Evolutionary conservation across 768 basidiomycete species (phyloP), one percentile per base, ranked within the genome.

Genomic region (Daedaleopsis sinensis): DNA sequence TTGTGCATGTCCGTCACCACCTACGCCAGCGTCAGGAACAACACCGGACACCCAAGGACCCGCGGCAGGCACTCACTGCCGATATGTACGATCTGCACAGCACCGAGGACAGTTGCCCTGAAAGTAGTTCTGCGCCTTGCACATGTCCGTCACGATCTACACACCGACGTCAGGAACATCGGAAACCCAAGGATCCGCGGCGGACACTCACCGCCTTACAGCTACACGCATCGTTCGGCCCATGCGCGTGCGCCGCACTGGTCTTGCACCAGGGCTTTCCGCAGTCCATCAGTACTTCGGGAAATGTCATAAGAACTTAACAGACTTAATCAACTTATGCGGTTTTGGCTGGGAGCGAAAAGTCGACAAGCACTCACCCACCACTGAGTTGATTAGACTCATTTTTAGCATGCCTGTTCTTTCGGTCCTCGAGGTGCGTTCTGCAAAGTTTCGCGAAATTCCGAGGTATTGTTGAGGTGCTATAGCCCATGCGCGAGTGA

Each of bases 61-160:
- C 27, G 27, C 3, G 7, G 27, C 16, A 44, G 27, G 7, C 27
- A 32, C 55, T 15, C 44, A 65, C 65, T 27, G 64, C 44, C 16
- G n/a, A n/a, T n/a, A n/a, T n/a, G n/a, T n/a, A n/a, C n/a, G n/a
- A n/a, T n/a, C n/a, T n/a, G n/a, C n/a, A n/a, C n/a, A n/a, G n/a
- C n/a, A n/a, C n/a, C n/a, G n/a, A n/a, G 61, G 57, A 46, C 62
- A 61, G 19, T 62, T 55, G 21, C 57, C 59, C 44, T 65, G 61
- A 55, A 57, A 59, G 58, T 62, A 52, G 51, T 62, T 65, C 51
- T 65, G 65, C 21, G 59, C 55, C 12, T 55, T 54, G 24, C 56
- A 36, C n/a, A 47, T 51, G n/a, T 65, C 58, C 35, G 54, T 62
- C 13, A 24, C 51, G 16, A 62, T 27, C 65, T 65, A 32, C 50